Percentiles rank a stretch among this genome's conserved stretches.
These are phyloP conservation scores for Plantago elongata DNA, from an alignment of 257 asterid genomes.

Conservation along the genomic window DNA sequence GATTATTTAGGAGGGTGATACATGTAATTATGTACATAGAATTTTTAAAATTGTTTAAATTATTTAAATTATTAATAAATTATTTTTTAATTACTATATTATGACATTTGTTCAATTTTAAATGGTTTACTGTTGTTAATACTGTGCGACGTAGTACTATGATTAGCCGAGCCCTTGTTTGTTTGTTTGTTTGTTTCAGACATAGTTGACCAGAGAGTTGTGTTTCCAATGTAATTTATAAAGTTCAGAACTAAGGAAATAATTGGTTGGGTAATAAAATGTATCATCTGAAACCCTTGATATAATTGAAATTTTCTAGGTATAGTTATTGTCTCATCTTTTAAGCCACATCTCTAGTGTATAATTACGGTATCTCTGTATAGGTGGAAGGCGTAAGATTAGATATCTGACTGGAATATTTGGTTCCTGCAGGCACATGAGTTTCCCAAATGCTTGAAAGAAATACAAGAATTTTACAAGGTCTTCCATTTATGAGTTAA, in stretches of 20 bases:
- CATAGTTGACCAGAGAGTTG: too few relatives aligned
- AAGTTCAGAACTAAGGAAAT: background rate
- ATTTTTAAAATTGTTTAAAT: too few relatives aligned
- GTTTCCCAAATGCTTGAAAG: slow-evolving; percentile 76
- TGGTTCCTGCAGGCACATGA: slow-evolving; percentile 99
- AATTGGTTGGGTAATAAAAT: background rate
- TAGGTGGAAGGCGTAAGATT: slow-evolving; percentile 28
- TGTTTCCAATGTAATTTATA: too few relatives aligned
- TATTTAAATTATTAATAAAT: too few relatives aligned
- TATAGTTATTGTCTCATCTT: slow-evolving; percentile 14
- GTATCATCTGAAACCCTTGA: background rate
- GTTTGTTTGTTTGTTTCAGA: too few relatives aligned
- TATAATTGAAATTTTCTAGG: background rate
- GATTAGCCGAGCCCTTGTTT: too few relatives aligned
- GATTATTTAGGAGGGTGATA: too few relatives aligned
- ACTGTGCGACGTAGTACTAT: too few relatives aligned
- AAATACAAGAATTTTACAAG: slow-evolving; percentile 64
- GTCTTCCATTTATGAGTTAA: slow-evolving; percentile 46
- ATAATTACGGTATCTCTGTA: slow-evolving; percentile 21
- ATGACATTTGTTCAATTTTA: too few relatives aligned
- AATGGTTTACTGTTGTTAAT: too few relatives aligned
- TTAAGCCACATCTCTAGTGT: slow-evolving; percentile 17
- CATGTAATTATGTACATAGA: too few relatives aligned
- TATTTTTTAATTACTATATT: too few relatives aligned
- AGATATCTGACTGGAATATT: slow-evolving; percentile 78